Evolutionary conservation across 352 stramenopile species (phyloP), one percentile per base, ranked within the genome.

Genomic region (Globisporangium alternatum): DNA sequence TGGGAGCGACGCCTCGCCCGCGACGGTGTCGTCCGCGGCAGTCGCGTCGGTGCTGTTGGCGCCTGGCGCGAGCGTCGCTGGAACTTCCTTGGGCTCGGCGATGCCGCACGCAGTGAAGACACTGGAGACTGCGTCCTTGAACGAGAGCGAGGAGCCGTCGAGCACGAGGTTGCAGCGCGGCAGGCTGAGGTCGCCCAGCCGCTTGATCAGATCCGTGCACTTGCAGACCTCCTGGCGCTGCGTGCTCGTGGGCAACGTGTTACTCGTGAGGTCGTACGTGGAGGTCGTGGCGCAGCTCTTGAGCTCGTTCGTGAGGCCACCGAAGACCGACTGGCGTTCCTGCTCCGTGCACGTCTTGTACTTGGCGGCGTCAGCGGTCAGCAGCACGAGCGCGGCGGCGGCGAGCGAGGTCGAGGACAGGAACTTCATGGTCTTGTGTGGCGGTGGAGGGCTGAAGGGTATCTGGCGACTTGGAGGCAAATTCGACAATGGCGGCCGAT

Each of bases 81-180:
- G 60, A 17, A 66, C 39, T 33, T 66, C 60, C 37, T 66, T 58
- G 15, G 19, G 60, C 19, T 66, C 60, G 8, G 28, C 15, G 51
- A 66, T 66, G 22, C 37, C 52, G 62, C 69, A 76, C 13, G 64
- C 66, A 31, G 62, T 60, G 39, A 76, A 76, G 62, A 76, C 56
- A 53, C 65, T 70, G 13, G 58, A 21, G 54, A 76, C 58, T 10
- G 69, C 69, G 33, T 66, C 59, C 58, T 66, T 70, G 56, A 76
- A 70, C 57, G 69, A 73, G 58, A 70, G 68, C 25, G 37, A 0
- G 41, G 68, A 72, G 41, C 69, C 67, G 37, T 71, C 66, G 43
- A 77, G 64, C 48, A 56, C 55, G 51, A 77, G 53, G 47, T 71
- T 74, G 60, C 70, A 77, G 44, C 70, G 70, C 37, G 70, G 70